phyloP scores from a whole-genome alignment of 345 rosid species.

The Moringa oleifera region DNA sequence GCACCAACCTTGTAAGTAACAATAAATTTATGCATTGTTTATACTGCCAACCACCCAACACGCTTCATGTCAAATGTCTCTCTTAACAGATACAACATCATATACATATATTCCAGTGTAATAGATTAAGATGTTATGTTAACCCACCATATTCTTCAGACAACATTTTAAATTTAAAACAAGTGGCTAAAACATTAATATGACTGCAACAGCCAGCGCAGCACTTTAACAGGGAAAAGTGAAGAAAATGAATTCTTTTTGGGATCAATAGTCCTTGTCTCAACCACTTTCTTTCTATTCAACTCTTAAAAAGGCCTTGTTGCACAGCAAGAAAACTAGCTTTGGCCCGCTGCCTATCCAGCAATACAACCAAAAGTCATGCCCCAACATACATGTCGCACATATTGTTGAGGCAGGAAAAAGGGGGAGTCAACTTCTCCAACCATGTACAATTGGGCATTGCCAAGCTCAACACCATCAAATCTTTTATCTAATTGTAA shows the following conservation, averaged over 20 bases:
- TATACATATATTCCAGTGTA: not conserved
- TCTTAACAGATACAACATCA: conserved; percentile 24
- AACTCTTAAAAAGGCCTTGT: not conserved
- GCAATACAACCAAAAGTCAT: not conserved
- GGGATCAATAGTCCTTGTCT: no score
- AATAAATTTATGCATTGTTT: conserved; percentile 18
- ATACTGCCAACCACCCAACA: conserved; percentile 58
- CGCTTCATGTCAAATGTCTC: conserved; percentile 56
- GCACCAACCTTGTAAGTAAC: conserved; percentile 40
- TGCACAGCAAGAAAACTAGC: not conserved
- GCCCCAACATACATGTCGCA: conserved; percentile 12
- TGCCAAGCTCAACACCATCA: conserved; percentile 15
- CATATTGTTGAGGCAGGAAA: conserved; percentile 17
- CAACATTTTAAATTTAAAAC: no score
- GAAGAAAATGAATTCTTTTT: no score
- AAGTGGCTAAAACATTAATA: not conserved
- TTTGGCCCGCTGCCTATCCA: not conserved
- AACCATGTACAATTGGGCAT: conserved; percentile 24
- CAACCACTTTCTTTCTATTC: not conserved
- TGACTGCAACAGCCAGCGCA: not conserved
- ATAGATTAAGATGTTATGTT: not conserved
- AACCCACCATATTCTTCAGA: not conserved
- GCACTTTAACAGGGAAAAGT: no score
- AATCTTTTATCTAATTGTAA: conserved; percentile 4
- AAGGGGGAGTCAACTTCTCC: conserved; percentile 5